phyloP scores from a whole-genome alignment of 208 protist species.

The Giardia duodenalis region DNA sequence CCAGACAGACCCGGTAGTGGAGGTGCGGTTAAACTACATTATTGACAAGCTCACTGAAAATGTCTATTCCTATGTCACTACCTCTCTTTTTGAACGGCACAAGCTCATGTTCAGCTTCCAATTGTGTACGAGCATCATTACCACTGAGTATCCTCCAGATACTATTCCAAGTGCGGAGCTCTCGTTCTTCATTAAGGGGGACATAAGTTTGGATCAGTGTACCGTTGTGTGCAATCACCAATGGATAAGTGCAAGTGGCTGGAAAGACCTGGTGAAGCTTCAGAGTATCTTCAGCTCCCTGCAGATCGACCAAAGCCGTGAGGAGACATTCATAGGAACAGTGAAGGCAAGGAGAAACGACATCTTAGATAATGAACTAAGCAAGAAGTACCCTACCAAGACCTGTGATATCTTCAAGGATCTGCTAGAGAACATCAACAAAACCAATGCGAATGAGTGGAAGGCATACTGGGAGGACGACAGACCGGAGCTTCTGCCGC shows the following conservation, averaged over 20 bases:
- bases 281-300: background rate
- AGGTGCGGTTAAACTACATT: constrained; percentile 81
- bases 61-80: constrained; percentile 89
- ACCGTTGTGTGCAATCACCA: background rate
- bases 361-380: background rate
- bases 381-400: background rate
- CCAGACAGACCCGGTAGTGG: constrained; percentile 60
- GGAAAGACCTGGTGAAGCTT: constrained; percentile 29
- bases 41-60: constrained; percentile 79
- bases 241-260: constrained; percentile 21
- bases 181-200: constrained; percentile 32
- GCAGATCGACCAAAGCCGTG: background rate
- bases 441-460: constrained; percentile 62
- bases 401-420: constrained; percentile 57
- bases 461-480: constrained; percentile 66
- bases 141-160: background rate
- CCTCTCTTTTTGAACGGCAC: constrained; percentile 88
- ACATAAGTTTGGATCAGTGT: background rate
- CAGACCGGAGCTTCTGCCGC: constrained; percentile 66
- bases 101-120: constrained; percentile 90
- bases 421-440: constrained; percentile 56
- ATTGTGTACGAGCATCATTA: constrained; percentile 1
- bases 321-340: background rate
- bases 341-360: background rate
- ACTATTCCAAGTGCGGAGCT: background rate